A percentile compares a stretch with the other conserved stretches of the same genome.
phyloP scores from a whole-genome alignment of 2,329 filamentous ascomycete genomes.

The Penicillium rolfsii region DNA sequence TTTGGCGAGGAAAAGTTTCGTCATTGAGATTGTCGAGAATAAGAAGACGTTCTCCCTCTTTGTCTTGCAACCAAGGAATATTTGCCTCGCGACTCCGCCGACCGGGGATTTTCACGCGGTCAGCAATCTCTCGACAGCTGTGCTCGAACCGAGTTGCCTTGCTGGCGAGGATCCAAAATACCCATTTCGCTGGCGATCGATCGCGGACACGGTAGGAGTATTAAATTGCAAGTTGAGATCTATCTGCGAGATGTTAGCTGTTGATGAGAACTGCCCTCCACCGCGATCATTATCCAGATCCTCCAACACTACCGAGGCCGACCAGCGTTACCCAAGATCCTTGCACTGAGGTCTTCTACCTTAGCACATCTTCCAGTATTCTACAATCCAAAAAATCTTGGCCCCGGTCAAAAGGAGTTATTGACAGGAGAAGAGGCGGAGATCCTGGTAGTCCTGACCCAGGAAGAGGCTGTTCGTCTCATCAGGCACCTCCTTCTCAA shows the following conservation, averaged over 20 bases:
- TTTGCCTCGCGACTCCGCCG: constrained; percentile 36
- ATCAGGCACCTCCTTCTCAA: background rate
- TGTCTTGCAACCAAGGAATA: too few relatives aligned
- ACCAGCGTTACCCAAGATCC: constrained; percentile 22
- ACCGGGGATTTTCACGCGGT: constrained; percentile 29
- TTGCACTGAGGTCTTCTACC: constrained; percentile 25
- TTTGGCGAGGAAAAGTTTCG: constrained; percentile 15
- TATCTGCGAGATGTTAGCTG: too few relatives aligned
- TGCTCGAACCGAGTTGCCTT: constrained; percentile 6
- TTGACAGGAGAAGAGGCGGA: too few relatives aligned
- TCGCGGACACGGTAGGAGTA: background rate
- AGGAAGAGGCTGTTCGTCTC: background rate
- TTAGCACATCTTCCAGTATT: too few relatives aligned
- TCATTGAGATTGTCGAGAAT: constrained; percentile 24
- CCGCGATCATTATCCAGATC: too few relatives aligned
- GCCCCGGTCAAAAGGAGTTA: too few relatives aligned
- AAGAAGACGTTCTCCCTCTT: too few relatives aligned
- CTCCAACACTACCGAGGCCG: constrained; percentile 23
- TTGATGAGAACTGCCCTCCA: too few relatives aligned
- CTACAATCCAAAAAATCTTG: too few relatives aligned
- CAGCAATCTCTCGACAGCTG: constrained; percentile 1
- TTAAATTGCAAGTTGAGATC: constrained; percentile 8
- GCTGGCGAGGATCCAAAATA: constrained; percentile 7
- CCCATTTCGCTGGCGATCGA: background rate
- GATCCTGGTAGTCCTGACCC: too few relatives aligned